These are phyloP conservation scores for Bretschneidera sinensis DNA, from an alignment of 345 rosid genomes.

Conservation along the genomic window DNA sequence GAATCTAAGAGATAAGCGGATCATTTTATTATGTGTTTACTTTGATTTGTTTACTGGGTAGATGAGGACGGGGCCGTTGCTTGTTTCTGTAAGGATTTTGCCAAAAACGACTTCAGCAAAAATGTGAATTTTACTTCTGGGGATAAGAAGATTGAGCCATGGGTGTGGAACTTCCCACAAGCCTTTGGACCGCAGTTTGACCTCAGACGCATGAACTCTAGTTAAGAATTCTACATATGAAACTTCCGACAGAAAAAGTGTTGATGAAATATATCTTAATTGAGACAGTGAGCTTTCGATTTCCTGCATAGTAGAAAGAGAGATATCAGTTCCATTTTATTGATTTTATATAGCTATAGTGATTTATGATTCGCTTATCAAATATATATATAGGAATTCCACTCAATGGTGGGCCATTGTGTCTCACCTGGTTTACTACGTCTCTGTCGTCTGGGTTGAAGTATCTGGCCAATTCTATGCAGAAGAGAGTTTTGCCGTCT, in stretches of 20 bases:
- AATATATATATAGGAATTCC: neutral
- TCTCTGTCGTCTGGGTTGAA: conserved; percentile 38
- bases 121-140: conserved; percentile 54
- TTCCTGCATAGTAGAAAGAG: conserved; percentile 50
- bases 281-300: conserved; percentile 45
- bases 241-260: conserved; percentile 72
- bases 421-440: conserved; percentile 47
- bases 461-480: conserved; percentile 88
- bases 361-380: conserved; percentile 1
- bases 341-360: conserved; percentile 1
- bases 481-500: conserved; percentile 70
- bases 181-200: conserved; percentile 74
- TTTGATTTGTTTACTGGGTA: conserved; percentile 91
- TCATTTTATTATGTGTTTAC: conserved; percentile 34
- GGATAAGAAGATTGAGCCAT: conserved; percentile 96
- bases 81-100: conserved; percentile 65
- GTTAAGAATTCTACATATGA: conserved; percentile 76
- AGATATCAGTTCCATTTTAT: conserved; percentile 7
- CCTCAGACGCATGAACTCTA: conserved; percentile 85
- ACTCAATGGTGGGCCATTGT: conserved; percentile 13
- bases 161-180: conserved; percentile 98
- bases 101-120: conserved; percentile 80
- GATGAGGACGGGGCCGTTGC: conserved; percentile 91
- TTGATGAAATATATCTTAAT: conserved; percentile 63
- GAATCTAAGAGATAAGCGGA: conserved; percentile 7